These are phyloP conservation scores for Gnomoniopsis sp. DNA, from an alignment of 2,329 filamentous ascomycete species.

Conservation along the genomic window DNA sequence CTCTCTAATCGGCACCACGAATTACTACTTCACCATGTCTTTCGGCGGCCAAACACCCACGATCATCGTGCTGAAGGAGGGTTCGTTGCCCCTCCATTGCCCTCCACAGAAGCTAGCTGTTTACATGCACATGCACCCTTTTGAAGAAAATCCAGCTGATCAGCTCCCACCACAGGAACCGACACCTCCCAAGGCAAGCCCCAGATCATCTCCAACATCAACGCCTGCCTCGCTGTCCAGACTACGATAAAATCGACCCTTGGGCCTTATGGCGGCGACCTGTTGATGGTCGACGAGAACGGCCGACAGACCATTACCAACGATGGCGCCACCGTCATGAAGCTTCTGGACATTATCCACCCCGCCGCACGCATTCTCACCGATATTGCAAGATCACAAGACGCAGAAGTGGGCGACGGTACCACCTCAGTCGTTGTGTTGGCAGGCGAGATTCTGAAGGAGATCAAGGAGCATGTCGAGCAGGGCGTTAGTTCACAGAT, in stretches of 20 bases:
- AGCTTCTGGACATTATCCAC: slow-evolving; percentile 98
- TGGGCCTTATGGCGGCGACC: slow-evolving; percentile 93
- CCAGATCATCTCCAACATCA: slow-evolving; percentile 97
- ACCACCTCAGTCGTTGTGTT: slow-evolving; percentile 97
- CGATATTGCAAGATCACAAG: slow-evolving; percentile 97
- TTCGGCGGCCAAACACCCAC: slow-evolving; percentile 97
- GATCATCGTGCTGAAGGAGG: slow-evolving; percentile 97
- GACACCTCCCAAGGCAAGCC: slow-evolving; percentile 96
- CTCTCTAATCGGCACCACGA: background rate
- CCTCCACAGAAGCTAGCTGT: slow-evolving; percentile 21
- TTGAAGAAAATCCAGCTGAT: slow-evolving; percentile 19
- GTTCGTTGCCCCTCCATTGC: slow-evolving; percentile 50
- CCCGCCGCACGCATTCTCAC: slow-evolving; percentile 95
- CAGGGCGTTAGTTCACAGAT: slow-evolving; percentile 96
- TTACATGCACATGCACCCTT: background rate
- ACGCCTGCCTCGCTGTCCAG: slow-evolving; percentile 94
- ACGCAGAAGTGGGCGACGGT: slow-evolving; percentile 96
- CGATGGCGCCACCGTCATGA: slow-evolving; percentile 99
- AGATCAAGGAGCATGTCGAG: slow-evolving; percentile 93
- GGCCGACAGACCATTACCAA: slow-evolving; percentile 97
- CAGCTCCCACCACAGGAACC: slow-evolving; percentile 62
- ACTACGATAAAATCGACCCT: slow-evolving; percentile 93
- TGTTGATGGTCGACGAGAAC: slow-evolving; percentile 94
- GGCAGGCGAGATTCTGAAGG: slow-evolving; percentile 96
- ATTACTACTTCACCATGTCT: slow-evolving; percentile 63